phyloP scores from a whole-genome alignment of 805 yeast species.

The Candida dendrica region DNA sequence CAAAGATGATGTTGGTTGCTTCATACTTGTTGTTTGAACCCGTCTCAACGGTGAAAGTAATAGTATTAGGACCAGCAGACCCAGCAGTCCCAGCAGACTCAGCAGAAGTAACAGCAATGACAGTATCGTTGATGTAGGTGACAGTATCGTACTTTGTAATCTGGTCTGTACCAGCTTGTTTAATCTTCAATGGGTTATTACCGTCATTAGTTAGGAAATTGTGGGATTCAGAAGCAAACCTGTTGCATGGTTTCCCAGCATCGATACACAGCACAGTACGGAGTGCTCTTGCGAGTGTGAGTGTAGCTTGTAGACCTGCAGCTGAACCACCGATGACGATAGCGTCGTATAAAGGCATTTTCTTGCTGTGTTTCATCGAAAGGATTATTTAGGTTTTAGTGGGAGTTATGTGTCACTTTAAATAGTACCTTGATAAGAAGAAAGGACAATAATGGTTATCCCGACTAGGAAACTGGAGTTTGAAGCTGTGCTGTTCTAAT shows the following conservation, averaged over 20 bases:
- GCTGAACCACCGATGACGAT: constrained; percentile 12
- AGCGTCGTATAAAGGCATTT: too few relatives aligned
- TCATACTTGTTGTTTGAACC: background rate
- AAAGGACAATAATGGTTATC: too few relatives aligned
- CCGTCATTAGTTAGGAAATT: constrained; percentile 11
- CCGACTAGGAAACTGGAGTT: too few relatives aligned
- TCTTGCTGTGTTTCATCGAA: too few relatives aligned
- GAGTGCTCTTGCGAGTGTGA: constrained; percentile 7
- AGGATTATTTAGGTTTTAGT: too few relatives aligned
- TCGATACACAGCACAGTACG: constrained; percentile 9
- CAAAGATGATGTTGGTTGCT: constrained; percentile 6
- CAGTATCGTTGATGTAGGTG: constrained; percentile 3
- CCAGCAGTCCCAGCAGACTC: background rate
- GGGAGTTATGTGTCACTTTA: too few relatives aligned
- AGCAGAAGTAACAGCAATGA: background rate
- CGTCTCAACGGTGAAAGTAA: background rate
- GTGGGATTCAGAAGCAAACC: constrained; percentile 11
- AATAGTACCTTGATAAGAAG: too few relatives aligned
- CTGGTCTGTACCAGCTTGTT: constrained; percentile 1
- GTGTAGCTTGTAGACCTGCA: constrained; percentile 11
- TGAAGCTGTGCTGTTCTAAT: too few relatives aligned
- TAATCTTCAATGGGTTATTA: constrained; percentile 4
- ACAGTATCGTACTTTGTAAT: constrained; percentile 2
- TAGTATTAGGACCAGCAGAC: constrained; percentile 1
- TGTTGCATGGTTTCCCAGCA: constrained; percentile 10